A percentile compares a stretch with the other conserved stretches of the same genome.
Evolutionary conservation across 768 basidiomycete genomes (phyloP).

Genomic region (Tulasnella sp.): DNA sequence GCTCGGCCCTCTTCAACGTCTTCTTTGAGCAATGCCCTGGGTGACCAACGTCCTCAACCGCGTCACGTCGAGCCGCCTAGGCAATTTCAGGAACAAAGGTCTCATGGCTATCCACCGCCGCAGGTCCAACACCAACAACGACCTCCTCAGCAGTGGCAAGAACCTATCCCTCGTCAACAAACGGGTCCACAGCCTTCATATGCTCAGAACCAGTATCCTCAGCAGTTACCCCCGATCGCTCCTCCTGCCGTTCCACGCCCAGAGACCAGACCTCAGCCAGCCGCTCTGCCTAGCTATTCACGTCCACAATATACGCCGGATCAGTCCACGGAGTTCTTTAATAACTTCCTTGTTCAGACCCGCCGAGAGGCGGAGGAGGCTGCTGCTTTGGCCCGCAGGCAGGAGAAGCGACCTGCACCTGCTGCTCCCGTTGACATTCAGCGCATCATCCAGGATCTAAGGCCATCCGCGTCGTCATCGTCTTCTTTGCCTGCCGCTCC

Average conservation of each 20-base stretch:
- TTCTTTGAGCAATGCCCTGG: slow-evolving; percentile 26
- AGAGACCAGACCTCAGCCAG: background rate
- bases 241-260: background rate
- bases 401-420: slow-evolving; percentile 1
- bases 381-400: background rate
- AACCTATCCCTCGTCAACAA: slow-evolving; percentile 28
- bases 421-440: background rate
- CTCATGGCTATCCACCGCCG: slow-evolving; percentile 5
- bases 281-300: slow-evolving; percentile 11
- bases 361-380: slow-evolving; percentile 15
- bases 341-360: slow-evolving; percentile 52
- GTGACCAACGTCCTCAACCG: slow-evolving; percentile 29
- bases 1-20: slow-evolving; percentile 16
- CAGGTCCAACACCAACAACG: slow-evolving; percentile 6
- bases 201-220: background rate
- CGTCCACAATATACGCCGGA: slow-evolving; percentile 34
- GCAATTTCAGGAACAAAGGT: background rate
- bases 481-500: slow-evolving; percentile 33
- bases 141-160: background rate
- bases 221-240: background rate
- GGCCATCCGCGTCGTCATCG: background rate
- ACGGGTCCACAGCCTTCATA: slow-evolving; percentile 38
- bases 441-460: background rate
- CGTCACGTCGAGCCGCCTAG: slow-evolving; percentile 34
- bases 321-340: slow-evolving; percentile 63